Evolutionary conservation across 768 basidiomycete species (phyloP).

Genomic region (Dacryopinax spathularia): DNA sequence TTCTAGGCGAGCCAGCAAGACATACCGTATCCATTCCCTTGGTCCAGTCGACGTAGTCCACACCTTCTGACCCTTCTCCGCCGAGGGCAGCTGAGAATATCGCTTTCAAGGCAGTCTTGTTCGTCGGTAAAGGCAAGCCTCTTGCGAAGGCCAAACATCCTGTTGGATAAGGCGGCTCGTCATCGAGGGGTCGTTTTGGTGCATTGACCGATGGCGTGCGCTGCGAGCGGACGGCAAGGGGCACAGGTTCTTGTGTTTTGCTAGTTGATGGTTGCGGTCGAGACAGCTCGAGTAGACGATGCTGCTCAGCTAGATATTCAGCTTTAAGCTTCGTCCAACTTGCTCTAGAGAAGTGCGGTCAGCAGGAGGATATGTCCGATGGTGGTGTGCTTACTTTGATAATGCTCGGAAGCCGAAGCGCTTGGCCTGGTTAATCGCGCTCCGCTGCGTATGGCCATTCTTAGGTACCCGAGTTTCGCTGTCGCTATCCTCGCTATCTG

Average conservation of each 20-base stretch:
- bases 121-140: conserved; percentile 58
- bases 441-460: conserved; percentile 43
- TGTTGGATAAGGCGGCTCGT: conserved; percentile 33
- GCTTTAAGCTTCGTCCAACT: conserved; percentile 51
- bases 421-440: conserved; percentile 18
- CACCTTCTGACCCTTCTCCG: conserved; percentile 20
- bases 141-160: conserved; percentile 58
- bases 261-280: conserved; percentile 3
- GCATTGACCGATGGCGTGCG: background rate
- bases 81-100: conserved; percentile 37
- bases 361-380: background rate
- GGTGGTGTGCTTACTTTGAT: background rate
- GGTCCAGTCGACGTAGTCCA: conserved; percentile 69
- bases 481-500: background rate
- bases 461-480: conserved; percentile 27
- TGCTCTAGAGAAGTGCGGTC: conserved; percentile 28
- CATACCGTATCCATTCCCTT: conserved; percentile 63
- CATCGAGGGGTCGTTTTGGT: background rate
- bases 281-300: conserved; percentile 39
- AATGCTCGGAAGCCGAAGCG: background rate
- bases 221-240: background rate
- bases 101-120: conserved; percentile 60
- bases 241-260: background rate
- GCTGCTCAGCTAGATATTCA: conserved; percentile 55
- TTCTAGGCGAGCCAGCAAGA: conserved; percentile 7